Evolutionary conservation across 805 yeast species (phyloP).

Genomic region (Jamesozyma spencerorum): DNA sequence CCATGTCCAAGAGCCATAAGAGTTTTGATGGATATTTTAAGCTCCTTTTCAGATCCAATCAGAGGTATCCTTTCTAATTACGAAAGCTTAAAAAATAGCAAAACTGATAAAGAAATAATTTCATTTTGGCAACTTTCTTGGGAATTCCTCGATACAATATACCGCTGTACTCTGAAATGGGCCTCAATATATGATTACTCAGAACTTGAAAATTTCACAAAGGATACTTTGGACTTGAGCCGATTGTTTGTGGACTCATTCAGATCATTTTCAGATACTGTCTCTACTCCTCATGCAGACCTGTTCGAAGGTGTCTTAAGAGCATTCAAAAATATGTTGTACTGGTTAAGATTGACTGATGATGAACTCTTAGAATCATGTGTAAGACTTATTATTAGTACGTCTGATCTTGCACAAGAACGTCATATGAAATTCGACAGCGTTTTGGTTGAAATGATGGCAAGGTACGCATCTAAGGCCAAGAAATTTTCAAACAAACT

Average conservation of each 20-base stretch:
- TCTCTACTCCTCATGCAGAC: constrained; percentile 27
- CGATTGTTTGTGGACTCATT: constrained; percentile 58
- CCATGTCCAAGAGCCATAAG: constrained; percentile 70
- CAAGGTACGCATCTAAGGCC: constrained; percentile 56
- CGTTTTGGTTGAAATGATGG: constrained; percentile 45
- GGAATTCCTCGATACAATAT: constrained; percentile 62
- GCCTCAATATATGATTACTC: constrained; percentile 49
- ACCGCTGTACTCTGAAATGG: constrained; percentile 65
- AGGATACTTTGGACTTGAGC: constrained; percentile 77
- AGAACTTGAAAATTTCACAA: constrained; percentile 67
- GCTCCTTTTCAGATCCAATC: constrained; percentile 56
- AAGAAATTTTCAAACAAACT: constrained; percentile 63
- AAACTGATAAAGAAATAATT: constrained; percentile 26
- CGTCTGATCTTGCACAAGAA: constrained; percentile 55
- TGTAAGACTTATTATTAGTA: constrained; percentile 56
- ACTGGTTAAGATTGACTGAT: constrained; percentile 80
- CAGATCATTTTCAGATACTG: constrained; percentile 36
- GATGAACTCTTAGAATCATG: constrained; percentile 56
- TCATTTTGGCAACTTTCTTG: constrained; percentile 64
- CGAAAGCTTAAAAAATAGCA: constrained; percentile 16
- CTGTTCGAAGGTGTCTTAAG: constrained; percentile 47
- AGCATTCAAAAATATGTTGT: constrained; percentile 60
- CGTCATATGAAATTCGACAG: constrained; percentile 43
- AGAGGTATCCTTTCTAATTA: constrained; percentile 42
- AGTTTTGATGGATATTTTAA: constrained; percentile 63